Evolutionary conservation across 2,329 filamentous ascomycete species (phyloP), one percentile per base, ranked within the genome.

Genomic region (Aspergillus tubingensis): DNA sequence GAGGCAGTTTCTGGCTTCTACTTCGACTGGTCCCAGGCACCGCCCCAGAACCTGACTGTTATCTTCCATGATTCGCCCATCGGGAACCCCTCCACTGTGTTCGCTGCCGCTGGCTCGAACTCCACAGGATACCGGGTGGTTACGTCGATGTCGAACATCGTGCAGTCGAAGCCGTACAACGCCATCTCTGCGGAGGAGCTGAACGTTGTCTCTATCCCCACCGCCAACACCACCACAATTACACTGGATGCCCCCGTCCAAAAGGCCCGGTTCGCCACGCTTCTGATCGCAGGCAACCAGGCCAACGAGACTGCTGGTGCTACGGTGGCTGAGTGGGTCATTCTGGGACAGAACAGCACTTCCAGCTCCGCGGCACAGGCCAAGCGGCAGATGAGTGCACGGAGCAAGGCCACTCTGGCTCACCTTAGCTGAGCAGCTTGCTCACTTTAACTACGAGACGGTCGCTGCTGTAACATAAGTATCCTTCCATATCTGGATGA

Each of bases 1-100:
- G 62, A 62, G 23, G 71, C 50, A 17, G 54, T 80, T 19, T 74
- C 73, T 0, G 79, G 79, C 1, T 78, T 89, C 59, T 76, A 76
- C 50, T 88, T 88, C 70, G 84, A 88, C 70, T 89, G 85, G 86
- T 85, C 82, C 0, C 76, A 82, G 54, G 74, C 79, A 2, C 86
- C 86, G 0, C 86, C 87, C 0, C 68, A 72, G 1, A 80, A 79
- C 58, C 87, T 81, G 55, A 79, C 75, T 1, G 79, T 89, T 2
- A 77, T 81, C 8, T 83, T 89, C 70, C 82, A 81, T 64, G 86
- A 88, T 67, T 65, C 71, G 8, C 77, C 79, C 0, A 58, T 76
- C 8, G 55, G 54, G 11, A 64, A 69, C 30, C 66, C 65, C 0
- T 62, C 59, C 13, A 15, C 47, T 1, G 39, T 54, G 4, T 48